Evolutionary conservation across 176 grass and related monocot species (phyloP).

Genomic region (Oryza glumipatula): DNA sequence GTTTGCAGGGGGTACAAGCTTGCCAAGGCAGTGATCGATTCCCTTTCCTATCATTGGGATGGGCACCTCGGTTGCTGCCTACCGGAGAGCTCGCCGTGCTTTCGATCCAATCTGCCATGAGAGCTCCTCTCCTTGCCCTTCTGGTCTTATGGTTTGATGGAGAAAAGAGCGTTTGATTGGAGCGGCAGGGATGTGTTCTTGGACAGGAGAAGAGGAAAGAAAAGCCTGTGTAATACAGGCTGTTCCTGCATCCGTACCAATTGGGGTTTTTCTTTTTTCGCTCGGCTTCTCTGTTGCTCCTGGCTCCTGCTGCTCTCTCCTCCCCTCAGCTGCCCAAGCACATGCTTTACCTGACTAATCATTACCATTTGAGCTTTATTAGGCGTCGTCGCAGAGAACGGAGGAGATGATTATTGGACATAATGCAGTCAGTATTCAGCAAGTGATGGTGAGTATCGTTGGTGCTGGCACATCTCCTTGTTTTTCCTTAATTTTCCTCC

Average conservation of each 20-base stretch:
- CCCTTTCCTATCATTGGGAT: not conserved
- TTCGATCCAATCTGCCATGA: not conserved
- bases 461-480: not conserved
- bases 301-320: not conserved
- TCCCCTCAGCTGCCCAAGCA: not conserved
- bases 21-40: not conserved
- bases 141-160: not conserved
- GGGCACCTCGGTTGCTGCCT: not conserved
- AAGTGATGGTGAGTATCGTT: not conserved
- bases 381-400: conserved; percentile 32
- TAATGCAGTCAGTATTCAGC: conserved; percentile 13
- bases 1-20: not conserved
- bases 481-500: not conserved
- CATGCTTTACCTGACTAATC: conserved; percentile 44
- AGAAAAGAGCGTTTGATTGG: not conserved
- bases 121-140: not conserved
- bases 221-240: conserved; percentile 39
- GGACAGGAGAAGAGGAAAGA: conserved; percentile 12
- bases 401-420: conserved; percentile 26
- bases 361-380: conserved; percentile 47
- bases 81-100: not conserved
- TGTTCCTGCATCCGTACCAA: conserved; percentile 41
- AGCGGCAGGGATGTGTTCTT: conserved; percentile 14
- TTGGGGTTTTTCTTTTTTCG: conserved; percentile 14
- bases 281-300: not conserved